phyloP scores from a whole-genome alignment of 2,329 filamentous ascomycete species.

The Claviceps sp. region DNA sequence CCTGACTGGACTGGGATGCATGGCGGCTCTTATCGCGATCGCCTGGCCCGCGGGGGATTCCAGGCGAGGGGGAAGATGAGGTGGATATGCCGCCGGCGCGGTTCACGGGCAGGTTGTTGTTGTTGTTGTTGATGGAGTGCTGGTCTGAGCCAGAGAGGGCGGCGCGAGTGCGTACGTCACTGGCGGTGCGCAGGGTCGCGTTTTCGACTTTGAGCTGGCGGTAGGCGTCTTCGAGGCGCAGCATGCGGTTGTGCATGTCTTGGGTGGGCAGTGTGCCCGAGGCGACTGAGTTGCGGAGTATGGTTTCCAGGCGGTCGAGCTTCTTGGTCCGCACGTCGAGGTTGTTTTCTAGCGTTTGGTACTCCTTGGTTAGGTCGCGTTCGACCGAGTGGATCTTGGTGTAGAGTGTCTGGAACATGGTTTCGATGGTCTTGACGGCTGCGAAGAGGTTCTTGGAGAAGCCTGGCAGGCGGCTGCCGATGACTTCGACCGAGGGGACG shows the following conservation, averaged over 20 bases:
- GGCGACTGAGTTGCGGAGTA: constrained; percentile 53
- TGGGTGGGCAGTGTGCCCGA: constrained; percentile 30
- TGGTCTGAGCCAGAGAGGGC: constrained; percentile 25
- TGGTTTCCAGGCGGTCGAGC: constrained; percentile 72
- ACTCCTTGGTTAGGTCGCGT: constrained; percentile 80
- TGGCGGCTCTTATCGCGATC: constrained; percentile 32
- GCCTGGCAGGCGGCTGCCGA: constrained; percentile 71
- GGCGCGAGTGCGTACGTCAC: constrained; percentile 41
- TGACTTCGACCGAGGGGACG: constrained; percentile 70
- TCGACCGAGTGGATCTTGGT: constrained; percentile 74
- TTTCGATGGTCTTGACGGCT: constrained; percentile 78
- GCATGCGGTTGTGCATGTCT: constrained; percentile 32
- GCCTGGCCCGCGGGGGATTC: constrained; percentile 35
- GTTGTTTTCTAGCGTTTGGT: constrained; percentile 69
- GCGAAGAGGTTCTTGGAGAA: constrained; percentile 84
- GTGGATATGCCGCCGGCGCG: constrained; percentile 14
- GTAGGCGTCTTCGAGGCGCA: constrained; percentile 46
- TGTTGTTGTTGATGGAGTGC: no score
- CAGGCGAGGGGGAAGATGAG: constrained; percentile 33
- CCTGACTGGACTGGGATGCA: constrained; percentile 16
- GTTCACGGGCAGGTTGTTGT: constrained; percentile 12
- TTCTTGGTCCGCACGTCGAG: constrained; percentile 72
- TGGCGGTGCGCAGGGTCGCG: constrained; percentile 53
- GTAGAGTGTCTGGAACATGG: constrained; percentile 64
- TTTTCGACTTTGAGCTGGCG: constrained; percentile 52